Base-by-base conservation (phyloP, 106 monocot genomes). In the Posidonia australis region DNA sequence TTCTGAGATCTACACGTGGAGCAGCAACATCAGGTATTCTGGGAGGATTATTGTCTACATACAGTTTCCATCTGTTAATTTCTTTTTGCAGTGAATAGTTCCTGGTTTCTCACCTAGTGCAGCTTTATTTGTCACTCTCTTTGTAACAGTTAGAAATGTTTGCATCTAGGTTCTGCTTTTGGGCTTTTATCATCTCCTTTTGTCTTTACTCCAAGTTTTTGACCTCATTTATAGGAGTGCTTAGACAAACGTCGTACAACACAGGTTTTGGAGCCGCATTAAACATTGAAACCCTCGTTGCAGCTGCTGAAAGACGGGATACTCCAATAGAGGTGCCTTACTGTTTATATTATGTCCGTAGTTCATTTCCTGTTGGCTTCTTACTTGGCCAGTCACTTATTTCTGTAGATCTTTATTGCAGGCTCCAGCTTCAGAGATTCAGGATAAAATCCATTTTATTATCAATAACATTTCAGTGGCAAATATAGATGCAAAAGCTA, bases 261-360 rank as follows among this genome's bases (percentile, higher is more conserved):
- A 80, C 83, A 21, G 90, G 96, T 23, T 98, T 98, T 85, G 90
- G 90, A 21, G 80, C 96, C 68, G 86, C 96, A 63, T 63, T 98
- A 59, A 98, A 91, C 60, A 98, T 91, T 64, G 96, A 87, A 72
- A 98, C 96, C 23, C 83, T 98, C 58, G 85, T 98, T 75, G 84
- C 87, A 1, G 96, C 96, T 41, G 96, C 96, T 77, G 90, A 90
- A 85, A 76, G 68, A 81, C 84, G 90, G 62, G 90, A 98, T 61
- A 78, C 90, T 60, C 90, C 77, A 32, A 85, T 98, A 46, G 87
- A 87, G 82, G 96, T 90, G 30, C n/a, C 41, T 30, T 67, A 64
- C 41, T 64, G 44, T 12, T 22, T 7, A 21, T 20, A 9, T 19
- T 62, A 9, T 36, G 6, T 31, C 6, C 22, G 55, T 24, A 56